A percentile compares a stretch with the other conserved stretches of the same genome.
phyloP scores from a whole-genome alignment of 2,329 filamentous ascomycete species.

The Pyrenophora tritici-repentis region DNA sequence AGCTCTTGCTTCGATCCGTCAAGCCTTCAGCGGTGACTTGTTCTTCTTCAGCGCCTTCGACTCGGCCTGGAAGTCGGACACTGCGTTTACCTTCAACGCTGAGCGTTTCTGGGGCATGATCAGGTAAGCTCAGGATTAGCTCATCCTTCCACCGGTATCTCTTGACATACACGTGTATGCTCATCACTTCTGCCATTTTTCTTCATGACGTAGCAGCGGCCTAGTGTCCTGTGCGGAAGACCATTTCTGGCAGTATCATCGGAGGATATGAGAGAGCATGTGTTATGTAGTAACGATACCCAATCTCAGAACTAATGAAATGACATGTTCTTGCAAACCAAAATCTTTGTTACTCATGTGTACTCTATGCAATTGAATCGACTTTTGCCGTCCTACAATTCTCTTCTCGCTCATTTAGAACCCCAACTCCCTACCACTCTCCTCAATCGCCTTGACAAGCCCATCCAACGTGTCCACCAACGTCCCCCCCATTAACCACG shows the following conservation, averaged over 20 bases:
- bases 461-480: constrained; percentile 49
- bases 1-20: constrained; percentile 69
- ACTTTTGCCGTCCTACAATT: too few species aligned
- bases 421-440: constrained; percentile 46
- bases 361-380: too few species aligned
- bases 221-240: too few species aligned
- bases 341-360: too few species aligned
- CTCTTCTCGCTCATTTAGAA: constrained; percentile 15
- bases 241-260: too few species aligned
- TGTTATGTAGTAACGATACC: too few species aligned
- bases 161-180: constrained; percentile 13
- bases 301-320: background rate
- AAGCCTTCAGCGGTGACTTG: constrained; percentile 62
- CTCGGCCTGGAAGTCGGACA: constrained; percentile 75
- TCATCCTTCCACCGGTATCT: background rate
- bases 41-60: constrained; percentile 82
- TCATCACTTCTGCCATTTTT: constrained; percentile 11
- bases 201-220: background rate
- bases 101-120: constrained; percentile 75
- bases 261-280: too few species aligned
- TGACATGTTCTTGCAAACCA: too few species aligned
- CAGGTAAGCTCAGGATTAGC: constrained; percentile 6
- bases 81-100: constrained; percentile 65
- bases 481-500: constrained; percentile 68
- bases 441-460: constrained; percentile 60